Evolutionary conservation across 1,139 yeast species (phyloP), one percentile per base, ranked within the genome.

Genomic region (Pneumocystis murina): DNA sequence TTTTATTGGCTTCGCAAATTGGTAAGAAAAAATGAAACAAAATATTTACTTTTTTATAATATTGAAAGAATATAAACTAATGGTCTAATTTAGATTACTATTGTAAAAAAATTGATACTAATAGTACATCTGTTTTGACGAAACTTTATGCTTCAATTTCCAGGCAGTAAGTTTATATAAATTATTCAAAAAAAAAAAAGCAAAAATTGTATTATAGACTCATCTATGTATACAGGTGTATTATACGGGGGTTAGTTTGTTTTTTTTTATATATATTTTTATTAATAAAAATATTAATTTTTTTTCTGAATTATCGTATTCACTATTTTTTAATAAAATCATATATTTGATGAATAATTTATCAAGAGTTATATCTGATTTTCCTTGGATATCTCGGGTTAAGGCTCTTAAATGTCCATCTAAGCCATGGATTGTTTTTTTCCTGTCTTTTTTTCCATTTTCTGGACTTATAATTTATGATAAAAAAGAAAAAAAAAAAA

Each of bases 341-440:
- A 20, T 24, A 24, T 16, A 5, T 1, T 12, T 48, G 14, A 48
- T 48, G 14, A 48, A 24, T 48, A 20, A 3, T 24, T 48, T 20
- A 24, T 24, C 55, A 48, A 24, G 8, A 48, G 3, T 16, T 7
- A 10, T 28, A 12, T 48, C 7, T 48, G 12, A 24, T 12, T 48
- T 12, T 5, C 4, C 20, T 2, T 2, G 20, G 6, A 24, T 48
- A 12, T 20, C 33, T 10, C 28, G n/a, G 4, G 24, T 48, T 48
- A 48, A 16, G n/a, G 2, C 33, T 24, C 10, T 20, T 24, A 30
- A 28, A 54, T 75, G 94, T 28, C 98, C 99, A 0, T 85, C 95
- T 0, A 79, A 97, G 68, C 92, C 91, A 76, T 91, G 97, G 98
- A 75, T 83, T 78, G 87, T 90, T 59, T 92, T 94, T 74, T 87